Evolutionary conservation across 2,329 filamentous ascomycete species (phyloP), one percentile per base, ranked within the genome.

Genomic region (Pseudogymnoascus sp.): DNA sequence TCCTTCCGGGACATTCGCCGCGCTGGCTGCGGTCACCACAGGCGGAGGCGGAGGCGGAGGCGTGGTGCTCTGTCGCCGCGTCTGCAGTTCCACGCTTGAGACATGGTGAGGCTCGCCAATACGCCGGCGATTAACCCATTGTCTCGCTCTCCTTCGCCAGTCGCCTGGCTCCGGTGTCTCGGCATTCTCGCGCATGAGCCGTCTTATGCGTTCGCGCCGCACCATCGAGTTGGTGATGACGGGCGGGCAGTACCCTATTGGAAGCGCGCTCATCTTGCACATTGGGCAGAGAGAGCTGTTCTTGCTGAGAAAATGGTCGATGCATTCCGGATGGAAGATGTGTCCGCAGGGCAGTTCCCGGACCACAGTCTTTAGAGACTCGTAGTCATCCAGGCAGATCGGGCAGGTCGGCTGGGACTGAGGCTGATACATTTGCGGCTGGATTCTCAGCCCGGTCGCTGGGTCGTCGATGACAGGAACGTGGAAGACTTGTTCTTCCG

Each of bases 321-420:
- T 93, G 71, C 95, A 99, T 67, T 90, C 88, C 0, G 90, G 88
- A 68, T 99, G 93, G 75, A 93, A 99, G 63, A 97, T 93, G 73
- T 99, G 95, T 0, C 89, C 86, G 70, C 95, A 99, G 0, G 91
- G 86, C 2, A 97, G 80, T 75, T 97, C 90, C 63, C 92, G 88
- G 63, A 97, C 92, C 19, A 86, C 83, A 0, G 90, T 88, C 16
- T 81, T 76, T 38, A 84, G 82, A 14, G 86, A 82, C 29, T 88
- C 81, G 71, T 91, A 97, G 64, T 90, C 85, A 62, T 91, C 89
- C 0, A 96, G 81, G 72, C 95, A 99, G 62, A 97, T 96, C n/a
- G 90, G 86, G 72, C 95, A 97, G 2, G 83, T 87, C 0, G 90
- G 86, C 72, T 97, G 95, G 19, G 86, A 85, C 68, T 90, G 81